Evolutionary conservation across 1,284 basidiomycete species (phyloP).

Genomic region (Moniliella sp.): DNA sequence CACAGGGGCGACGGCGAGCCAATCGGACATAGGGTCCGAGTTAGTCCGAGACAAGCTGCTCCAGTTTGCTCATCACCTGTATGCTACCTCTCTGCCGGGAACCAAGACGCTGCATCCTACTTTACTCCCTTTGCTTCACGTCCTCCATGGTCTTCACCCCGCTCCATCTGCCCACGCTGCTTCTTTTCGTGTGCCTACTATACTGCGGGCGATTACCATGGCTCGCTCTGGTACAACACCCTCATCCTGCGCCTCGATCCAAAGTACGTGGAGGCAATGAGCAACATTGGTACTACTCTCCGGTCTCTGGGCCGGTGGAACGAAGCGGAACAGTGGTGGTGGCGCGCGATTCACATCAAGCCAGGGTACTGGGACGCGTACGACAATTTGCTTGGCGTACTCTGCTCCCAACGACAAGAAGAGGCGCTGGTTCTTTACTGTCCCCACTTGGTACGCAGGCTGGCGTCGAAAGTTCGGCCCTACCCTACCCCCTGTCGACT

Average conservation of each 20-base stretch:
- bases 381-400: constrained; percentile 37
- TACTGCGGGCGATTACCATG: constrained; percentile 15
- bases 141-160: constrained; percentile 22
- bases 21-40: constrained; percentile 10
- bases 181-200: constrained; percentile 30
- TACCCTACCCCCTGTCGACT: too few relatives aligned
- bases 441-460: background rate
- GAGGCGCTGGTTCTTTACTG: too few relatives aligned
- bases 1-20: constrained; percentile 13
- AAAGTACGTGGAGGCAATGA: constrained; percentile 35
- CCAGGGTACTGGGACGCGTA: constrained; percentile 38
- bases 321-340: constrained; percentile 39
- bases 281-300: constrained; percentile 41
- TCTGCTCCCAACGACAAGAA: too few relatives aligned
- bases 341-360: constrained; percentile 36
- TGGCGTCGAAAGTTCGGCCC: constrained; percentile 2
- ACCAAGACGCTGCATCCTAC: constrained; percentile 15
- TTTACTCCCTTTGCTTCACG: constrained; percentile 23
- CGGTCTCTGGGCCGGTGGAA: constrained; percentile 35
- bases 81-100: constrained; percentile 5
- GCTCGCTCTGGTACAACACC: constrained; percentile 34
- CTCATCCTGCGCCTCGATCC: constrained; percentile 31
- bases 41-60: constrained; percentile 25
- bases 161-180: constrained; percentile 17
- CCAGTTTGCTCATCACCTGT: constrained; percentile 25